phyloP scores from a whole-genome alignment of 23 red algal species.

The Chondrus crispus region DNA sequence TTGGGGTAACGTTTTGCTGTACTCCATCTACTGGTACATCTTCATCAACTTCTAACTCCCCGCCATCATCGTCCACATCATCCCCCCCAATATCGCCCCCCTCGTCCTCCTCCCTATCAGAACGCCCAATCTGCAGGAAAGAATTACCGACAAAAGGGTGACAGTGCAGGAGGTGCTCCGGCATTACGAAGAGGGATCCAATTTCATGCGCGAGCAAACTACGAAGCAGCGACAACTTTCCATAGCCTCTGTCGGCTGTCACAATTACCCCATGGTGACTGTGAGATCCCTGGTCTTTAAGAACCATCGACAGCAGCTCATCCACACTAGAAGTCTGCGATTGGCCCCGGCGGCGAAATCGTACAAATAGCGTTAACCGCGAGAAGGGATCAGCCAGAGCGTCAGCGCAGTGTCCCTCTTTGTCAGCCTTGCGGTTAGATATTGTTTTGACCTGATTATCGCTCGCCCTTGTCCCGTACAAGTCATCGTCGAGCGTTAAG shows the following conservation, averaged over 20 bases:
- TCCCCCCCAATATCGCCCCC: neutral
- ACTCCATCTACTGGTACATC: no score
- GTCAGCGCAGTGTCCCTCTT: neutral
- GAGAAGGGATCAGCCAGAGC: neutral
- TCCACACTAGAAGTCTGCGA: neutral
- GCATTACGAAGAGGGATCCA: neutral
- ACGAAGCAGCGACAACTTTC: neutral
- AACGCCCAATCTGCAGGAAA: neutral
- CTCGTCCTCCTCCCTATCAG: neutral
- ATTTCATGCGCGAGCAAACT: neutral
- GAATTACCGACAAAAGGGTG: neutral
- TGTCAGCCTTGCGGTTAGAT: neutral
- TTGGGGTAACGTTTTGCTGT: no score
- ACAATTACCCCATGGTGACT: neutral
- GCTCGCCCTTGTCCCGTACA: neutral
- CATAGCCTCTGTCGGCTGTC: neutral
- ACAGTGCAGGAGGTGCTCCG: neutral
- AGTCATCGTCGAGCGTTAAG: neutral
- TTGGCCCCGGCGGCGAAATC: neutral
- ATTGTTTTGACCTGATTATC: slow-evolving; percentile 11
- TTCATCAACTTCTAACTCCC: no score
- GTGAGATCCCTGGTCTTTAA: neutral
- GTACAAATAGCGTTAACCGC: neutral
- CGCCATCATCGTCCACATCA: neutral
- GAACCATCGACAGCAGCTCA: neutral